Evolutionary conservation across 1,139 yeast genomes (phyloP), one percentile per base, ranked within the genome.

Genomic region (Blastobotrys buckinghamii): DNA sequence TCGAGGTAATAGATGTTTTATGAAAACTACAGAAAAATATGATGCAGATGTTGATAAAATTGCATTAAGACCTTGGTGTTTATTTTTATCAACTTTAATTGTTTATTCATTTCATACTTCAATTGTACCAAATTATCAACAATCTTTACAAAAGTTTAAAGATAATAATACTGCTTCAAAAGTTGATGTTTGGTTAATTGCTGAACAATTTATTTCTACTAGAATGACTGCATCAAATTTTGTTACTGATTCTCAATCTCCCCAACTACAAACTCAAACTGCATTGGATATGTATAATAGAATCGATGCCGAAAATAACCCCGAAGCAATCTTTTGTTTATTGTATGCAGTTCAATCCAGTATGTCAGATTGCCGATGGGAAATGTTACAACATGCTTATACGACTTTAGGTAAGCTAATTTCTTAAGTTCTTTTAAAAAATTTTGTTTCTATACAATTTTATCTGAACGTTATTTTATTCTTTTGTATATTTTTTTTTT

Each of bases 31-130:
- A 33, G 30, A 35, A 24, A 36, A 22, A 30, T 54, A 54, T 42
- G 36, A 34, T 8, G 56, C 55, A 7, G 36, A 41, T 5, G 38
- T 35, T 8, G 57, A 54, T 50, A 53, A 53, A 42, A 52, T 54
- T 10, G 57, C 57, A 4, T 48, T 53, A 7, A 47, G 57, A 3
- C 57, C 57, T 5, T 54, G 57, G 57, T 53, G 55, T 24, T 39
- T 54, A 19, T 52, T 54, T 44, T 44, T 54, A n/a, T 52, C 51
- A 17, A 50, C 55, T 8, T 44, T 53, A 16, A 47, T 54, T 9
- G 52, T 54, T 13, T 54, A 53, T 52, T 49, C 56, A 2, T 53
- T 50, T 39, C 53, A 53, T 37, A 40, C 45, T 20, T 39, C 45
- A n/a, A n/a, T 42, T 27, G 24, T 27, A 17, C 29, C 32, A 35